Evolutionary conservation across 768 basidiomycete species (phyloP), one percentile per base, ranked within the genome.

Genomic region (Lyophyllum decastes): DNA sequence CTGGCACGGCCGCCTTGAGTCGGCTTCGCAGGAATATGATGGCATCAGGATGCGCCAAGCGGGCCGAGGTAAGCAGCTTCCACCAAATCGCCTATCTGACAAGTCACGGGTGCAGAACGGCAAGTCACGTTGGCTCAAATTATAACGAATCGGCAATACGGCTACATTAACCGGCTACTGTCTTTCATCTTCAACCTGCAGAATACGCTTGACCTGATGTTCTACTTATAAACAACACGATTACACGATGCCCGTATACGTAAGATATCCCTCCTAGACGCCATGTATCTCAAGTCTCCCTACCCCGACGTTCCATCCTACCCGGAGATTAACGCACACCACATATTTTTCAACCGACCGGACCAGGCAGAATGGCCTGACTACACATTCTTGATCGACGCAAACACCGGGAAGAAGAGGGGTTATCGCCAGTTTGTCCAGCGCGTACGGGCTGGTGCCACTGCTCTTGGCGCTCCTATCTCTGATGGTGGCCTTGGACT

Each of bases 401-500:
- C 79, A 0, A 63, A 73, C 33, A 84, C 84, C 0, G 85, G 82
- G 2, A 64, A 74, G 54, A 73, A 67, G 49, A 69, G 81, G 12
- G 77, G 73, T 11, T 82, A 73, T 60, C 74, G 71, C 24, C 78
- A 88, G 57, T 80, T 88, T 59, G 51, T 77, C 14, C 78, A 81
- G 35, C 75, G 76, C 14, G 77, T 89, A 0, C 72, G 76, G 9
- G 76, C 83, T 49, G 80, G 81, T 16, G 81, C 85, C 2, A 88
- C 87, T 0, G 86, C 82, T 0, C 73, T 90, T 12, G 80, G 73
- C 2, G 67, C 72, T n/a, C 75, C 81, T 5, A 57, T 72, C 12
- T 61, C 71, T 0, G 67, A 79, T 17, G 87, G 87, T 0, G 88
- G 90, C 0, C 72, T 89, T 1, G 87, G 81, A 0, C 65, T 92